Evolutionary conservation across 176 grass and related monocot species (phyloP).

Genomic region (Avena eriantha): DNA sequence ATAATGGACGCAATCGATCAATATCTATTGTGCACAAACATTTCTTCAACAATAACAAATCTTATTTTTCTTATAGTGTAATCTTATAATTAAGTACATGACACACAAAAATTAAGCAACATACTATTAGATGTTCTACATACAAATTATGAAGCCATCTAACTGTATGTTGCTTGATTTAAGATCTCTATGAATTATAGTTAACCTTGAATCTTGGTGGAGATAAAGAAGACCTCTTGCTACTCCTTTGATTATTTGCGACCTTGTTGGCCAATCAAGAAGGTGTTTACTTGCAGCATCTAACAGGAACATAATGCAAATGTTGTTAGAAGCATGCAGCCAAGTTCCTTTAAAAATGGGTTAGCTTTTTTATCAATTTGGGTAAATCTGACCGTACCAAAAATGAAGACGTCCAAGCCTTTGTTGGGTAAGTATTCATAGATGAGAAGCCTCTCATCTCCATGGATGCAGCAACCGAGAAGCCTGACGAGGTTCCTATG

Average conservation of each 20-base stretch:
- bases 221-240: constrained; percentile 73
- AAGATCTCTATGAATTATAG: constrained; percentile 57
- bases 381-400: constrained; percentile 7
- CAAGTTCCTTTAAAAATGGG: not conserved
- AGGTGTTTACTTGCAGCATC: constrained; percentile 41
- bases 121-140: no score
- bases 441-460: constrained; percentile 56
- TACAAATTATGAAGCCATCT: no score
- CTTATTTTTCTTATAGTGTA: no score
- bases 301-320: not conserved
- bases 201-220: constrained; percentile 64
- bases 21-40: no score
- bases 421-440: constrained; percentile 52
- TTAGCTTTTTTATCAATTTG: not conserved
- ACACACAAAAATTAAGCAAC: no score
- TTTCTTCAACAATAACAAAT: no score
- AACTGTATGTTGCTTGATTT: constrained; percentile 53
- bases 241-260: constrained; percentile 61
- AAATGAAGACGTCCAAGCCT: constrained; percentile 52
- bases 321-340: not conserved
- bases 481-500: constrained; percentile 53
- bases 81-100: no score
- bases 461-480: constrained; percentile 52
- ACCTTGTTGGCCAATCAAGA: constrained; percentile 59
- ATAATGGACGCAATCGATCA: no score